These are phyloP conservation scores for Phaffia rhodozyma DNA, from an alignment of 1,284 basidiomycete species.

Conservation along the genomic window DNA sequence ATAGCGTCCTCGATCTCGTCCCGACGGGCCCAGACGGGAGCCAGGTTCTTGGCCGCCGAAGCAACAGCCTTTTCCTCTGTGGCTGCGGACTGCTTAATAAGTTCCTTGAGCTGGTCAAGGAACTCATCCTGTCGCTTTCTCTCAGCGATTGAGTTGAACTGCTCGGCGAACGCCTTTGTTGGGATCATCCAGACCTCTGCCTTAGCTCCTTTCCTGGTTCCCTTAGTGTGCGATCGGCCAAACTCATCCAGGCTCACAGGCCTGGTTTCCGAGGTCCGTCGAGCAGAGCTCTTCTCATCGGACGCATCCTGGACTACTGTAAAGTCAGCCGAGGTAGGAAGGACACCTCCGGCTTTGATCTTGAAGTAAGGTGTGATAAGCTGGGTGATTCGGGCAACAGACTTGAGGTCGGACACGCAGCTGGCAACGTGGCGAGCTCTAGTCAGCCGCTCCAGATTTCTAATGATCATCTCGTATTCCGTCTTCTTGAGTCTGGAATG, in stretches of 20 bases:
- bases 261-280: constrained; percentile 42
- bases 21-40: not conserved
- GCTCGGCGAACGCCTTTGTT: constrained; percentile 33
- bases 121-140: not conserved
- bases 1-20: not conserved
- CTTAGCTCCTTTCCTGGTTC: constrained; percentile 64
- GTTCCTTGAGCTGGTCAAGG: not conserved
- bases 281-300: constrained; percentile 33
- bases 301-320: constrained; percentile 43
- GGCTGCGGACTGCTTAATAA: constrained; percentile 1
- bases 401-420: constrained; percentile 46
- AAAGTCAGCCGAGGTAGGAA: not conserved
- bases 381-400: constrained; percentile 43
- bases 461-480: constrained; percentile 53
- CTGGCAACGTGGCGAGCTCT: constrained; percentile 53
- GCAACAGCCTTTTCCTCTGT: constrained; percentile 3
- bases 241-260: constrained; percentile 46
- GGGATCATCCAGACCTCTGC: constrained; percentile 83
- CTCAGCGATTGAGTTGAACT: not conserved
- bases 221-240: constrained; percentile 62
- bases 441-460: constrained; percentile 54
- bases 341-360: not conserved
- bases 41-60: not conserved
- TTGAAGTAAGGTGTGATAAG: constrained; percentile 55
- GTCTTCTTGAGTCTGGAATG: constrained; percentile 25